Base-by-base conservation (phyloP, 768 basidiomycete species). In the Pisolithus orientalis region DNA sequence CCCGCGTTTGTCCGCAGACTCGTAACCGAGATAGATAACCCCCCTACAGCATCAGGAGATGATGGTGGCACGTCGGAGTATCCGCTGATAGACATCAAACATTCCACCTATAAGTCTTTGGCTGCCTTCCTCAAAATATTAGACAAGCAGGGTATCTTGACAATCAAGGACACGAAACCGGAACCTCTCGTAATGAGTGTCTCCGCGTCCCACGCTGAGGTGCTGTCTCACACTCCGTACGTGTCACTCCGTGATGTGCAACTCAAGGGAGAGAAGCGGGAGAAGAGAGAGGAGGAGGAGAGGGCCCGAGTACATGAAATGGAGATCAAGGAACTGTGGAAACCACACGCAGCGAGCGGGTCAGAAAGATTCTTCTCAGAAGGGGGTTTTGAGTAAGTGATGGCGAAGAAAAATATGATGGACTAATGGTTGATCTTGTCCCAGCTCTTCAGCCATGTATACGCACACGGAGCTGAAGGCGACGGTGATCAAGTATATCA, bases 61-160 rank as follows among this genome's bases (percentile, higher is more conserved):
- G 50, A 52, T 24, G 38, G 13, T 28, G 64, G 42, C 47, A 63
- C 65, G 57, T 65, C 64, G 13, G 73, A 58, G 54, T 73, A 68
- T 37, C 78, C 61, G 43, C 75, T 55, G 39, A 77, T 87, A 53
- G 88, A 80, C 58, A 85, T 94, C 65, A 92, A 87, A 59, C 77
- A 84, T 9, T 92, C 90, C 1, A 77, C 77, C 2, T 79, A 84
- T 72, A 96, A 94, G 68, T 89, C 90, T 9, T 75, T 94, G 17
- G 77, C 84, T 1, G 76, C 84, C 1, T 94, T 95, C 72, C 75
- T 96, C 60, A 93, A 88, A 64, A 62, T 78, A 16, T 73, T 78
- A 16, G 88, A 90, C 55, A 94, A 94, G 63, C 79, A 82, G 7
- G 78, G 77, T 0, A 65, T 96, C 24, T 61, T 95, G 37, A 81